Evolutionary conservation across 1,139 yeast species (phyloP).

Genomic region (Hyphopichia fennica): DNA sequence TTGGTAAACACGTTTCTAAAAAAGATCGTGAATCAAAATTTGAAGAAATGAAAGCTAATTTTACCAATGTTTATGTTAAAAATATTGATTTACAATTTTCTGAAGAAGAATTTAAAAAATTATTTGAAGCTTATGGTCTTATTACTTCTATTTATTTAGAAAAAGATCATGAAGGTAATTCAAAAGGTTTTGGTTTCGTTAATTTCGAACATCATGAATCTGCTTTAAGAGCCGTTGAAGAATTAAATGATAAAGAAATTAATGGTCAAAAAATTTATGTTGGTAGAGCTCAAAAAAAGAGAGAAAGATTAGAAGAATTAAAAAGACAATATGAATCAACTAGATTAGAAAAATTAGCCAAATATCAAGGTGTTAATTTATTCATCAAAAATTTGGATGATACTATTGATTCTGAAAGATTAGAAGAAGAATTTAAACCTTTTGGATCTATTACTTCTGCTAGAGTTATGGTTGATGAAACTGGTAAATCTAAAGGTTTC

Average conservation of each 20-base stretch:
- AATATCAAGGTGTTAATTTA: slow-evolving; percentile 97
- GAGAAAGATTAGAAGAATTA: slow-evolving; percentile 96
- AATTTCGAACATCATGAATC: slow-evolving; percentile 85
- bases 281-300: slow-evolving; percentile 99
- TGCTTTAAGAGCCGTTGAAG: slow-evolving; percentile 91
- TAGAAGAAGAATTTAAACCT: slow-evolving; percentile 89
- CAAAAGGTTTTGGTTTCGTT: slow-evolving; percentile 95
- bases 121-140: slow-evolving; percentile 74
- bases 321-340: slow-evolving; percentile 93
- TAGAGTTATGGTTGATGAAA: slow-evolving; percentile 93
- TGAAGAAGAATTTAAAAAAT: slow-evolving; percentile 70
- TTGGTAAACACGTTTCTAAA: slow-evolving; percentile 90
- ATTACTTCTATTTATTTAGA: slow-evolving; percentile 86
- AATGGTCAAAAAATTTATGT: slow-evolving; percentile 87
- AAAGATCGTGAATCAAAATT: slow-evolving; percentile 95
- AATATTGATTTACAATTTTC: slow-evolving; percentile 74
- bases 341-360: slow-evolving; percentile 87
- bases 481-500: slow-evolving; percentile 95
- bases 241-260: slow-evolving; percentile 82
- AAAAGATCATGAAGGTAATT: slow-evolving; percentile 82
- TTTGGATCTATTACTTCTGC: slow-evolving; percentile 96
- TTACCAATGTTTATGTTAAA: slow-evolving; percentile 93
- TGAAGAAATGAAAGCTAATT: slow-evolving; percentile 89
- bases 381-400: slow-evolving; percentile 97
- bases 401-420: slow-evolving; percentile 83